Evolutionary conservation across 1,139 yeast genomes (phyloP).

Genomic region (Pichia cactophila): DNA sequence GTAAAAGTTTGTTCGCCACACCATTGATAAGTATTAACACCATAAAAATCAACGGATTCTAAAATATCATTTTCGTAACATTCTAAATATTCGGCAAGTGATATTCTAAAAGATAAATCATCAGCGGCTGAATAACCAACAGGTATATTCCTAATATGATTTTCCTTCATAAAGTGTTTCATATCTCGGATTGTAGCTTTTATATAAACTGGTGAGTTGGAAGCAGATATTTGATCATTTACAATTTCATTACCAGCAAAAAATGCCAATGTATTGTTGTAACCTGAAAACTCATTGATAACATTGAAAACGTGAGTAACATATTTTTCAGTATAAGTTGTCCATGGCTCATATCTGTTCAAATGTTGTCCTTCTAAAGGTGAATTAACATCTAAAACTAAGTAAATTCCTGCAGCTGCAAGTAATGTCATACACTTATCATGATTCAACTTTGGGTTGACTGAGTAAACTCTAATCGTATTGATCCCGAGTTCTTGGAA

Average conservation of each 20-base stretch:
- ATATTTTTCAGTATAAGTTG: conserved; percentile 62
- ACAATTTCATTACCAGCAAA: conserved; percentile 93
- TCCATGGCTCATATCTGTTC: conserved; percentile 86
- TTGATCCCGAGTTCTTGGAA: conserved; percentile 75
- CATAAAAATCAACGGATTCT: conserved; percentile 81
- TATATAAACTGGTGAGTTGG: conserved; percentile 56
- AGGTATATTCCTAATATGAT: conserved; percentile 64
- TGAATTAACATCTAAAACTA: conserved; percentile 85
- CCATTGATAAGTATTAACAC: conserved; percentile 96
- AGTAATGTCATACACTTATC: conserved; percentile 86
- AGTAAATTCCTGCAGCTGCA: conserved; percentile 86
- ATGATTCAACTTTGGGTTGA: conserved; percentile 77
- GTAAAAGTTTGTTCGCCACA: conserved; percentile 84
- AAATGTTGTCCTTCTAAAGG: conserved; percentile 72
- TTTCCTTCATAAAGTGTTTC: conserved; percentile 55
- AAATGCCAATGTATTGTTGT: conserved; percentile 85
- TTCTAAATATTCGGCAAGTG: conserved; percentile 74
- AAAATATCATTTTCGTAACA: conserved; percentile 51
- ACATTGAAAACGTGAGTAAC: conserved; percentile 71
- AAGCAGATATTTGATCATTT: conserved; percentile 73
- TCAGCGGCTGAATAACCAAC: conserved; percentile 98
- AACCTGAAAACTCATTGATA: conserved; percentile 73
- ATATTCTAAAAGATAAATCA: conserved; percentile 64
- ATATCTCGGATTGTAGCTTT: conserved; percentile 78
- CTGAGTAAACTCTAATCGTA: conserved; percentile 79